Conservation (phyloP, 2,329 filamentous ascomycete genomes). For the Epicoccum nigrum region DNA sequence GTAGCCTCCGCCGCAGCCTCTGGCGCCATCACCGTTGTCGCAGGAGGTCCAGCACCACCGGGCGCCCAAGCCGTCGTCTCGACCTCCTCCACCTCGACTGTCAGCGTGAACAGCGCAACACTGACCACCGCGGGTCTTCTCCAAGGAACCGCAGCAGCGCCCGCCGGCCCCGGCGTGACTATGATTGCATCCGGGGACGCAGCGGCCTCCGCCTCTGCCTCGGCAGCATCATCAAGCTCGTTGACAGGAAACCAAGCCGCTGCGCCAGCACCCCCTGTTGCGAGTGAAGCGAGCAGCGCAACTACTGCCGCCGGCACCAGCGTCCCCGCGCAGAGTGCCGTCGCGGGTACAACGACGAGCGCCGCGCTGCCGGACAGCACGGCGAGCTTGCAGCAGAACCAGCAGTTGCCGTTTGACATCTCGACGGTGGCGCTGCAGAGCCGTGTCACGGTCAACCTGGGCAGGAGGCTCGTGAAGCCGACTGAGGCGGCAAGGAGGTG, state of each 20-base stretch:
- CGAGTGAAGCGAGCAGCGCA: conserved; percentile 3
- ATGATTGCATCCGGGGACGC: conserved; percentile 22
- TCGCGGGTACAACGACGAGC: conserved; percentile 21
- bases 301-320: conserved; percentile 3
- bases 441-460: conserved; percentile 44
- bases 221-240: conserved; percentile 4
- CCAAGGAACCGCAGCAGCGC: conserved; percentile 22
- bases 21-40: conserved; percentile 27
- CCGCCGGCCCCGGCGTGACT: conserved; percentile 27
- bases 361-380: conserved; percentile 15
- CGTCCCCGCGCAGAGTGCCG: conserved; percentile 31
- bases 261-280: conserved; percentile 1
- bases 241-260: conserved; percentile 4
- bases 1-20: conserved; percentile 25
- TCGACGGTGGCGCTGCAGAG: conserved; percentile 42
- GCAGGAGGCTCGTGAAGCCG: conserved; percentile 29
- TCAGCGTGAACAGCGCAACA: conserved; percentile 30
- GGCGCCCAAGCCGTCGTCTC: conserved; percentile 18
- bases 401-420: conserved; percentile 42
- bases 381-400: conserved; percentile 24
- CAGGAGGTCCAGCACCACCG: conserved; percentile 20
- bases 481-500: conserved; percentile 25
- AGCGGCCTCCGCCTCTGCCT: conserved; percentile 11
- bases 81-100: conserved; percentile 17
- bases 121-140: conserved; percentile 27